These are phyloP conservation scores for Heracleum sosnowskyi DNA, from an alignment of 129 eudicot species.

Conservation along the genomic window DNA sequence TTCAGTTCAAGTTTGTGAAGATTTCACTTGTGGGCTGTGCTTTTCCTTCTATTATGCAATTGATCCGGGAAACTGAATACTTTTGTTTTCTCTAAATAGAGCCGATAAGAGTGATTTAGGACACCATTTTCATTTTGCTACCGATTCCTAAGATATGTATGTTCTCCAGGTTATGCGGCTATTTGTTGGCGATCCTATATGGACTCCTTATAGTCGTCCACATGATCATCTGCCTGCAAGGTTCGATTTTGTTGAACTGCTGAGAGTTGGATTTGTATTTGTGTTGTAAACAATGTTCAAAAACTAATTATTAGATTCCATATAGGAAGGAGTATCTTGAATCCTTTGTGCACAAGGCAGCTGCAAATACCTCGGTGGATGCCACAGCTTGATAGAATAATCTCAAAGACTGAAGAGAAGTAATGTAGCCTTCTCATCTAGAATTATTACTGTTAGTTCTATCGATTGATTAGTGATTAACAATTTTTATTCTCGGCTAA, in stretches of 20 bases:
- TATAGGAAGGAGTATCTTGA: slow-evolving; percentile 75
- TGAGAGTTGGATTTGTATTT: background rate
- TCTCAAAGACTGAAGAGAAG: no score
- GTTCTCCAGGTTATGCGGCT: slow-evolving; percentile 81
- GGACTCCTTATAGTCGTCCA: slow-evolving; percentile 96
- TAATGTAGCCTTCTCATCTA: background rate
- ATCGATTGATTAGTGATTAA: no score
- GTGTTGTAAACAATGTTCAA: background rate
- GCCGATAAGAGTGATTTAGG: background rate
- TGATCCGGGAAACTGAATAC: background rate
- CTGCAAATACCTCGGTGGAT: slow-evolving; percentile 33
- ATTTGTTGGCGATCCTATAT: slow-evolving; percentile 95
- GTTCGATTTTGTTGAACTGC: slow-evolving; percentile 13
- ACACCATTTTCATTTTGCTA: background rate
- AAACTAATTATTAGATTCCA: background rate
- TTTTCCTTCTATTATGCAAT: background rate
- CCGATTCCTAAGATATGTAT: background rate
- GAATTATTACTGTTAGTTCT: background rate
- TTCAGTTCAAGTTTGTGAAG: background rate
- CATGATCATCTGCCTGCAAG: slow-evolving; percentile 93
- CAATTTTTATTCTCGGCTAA: background rate
- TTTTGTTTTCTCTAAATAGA: background rate
- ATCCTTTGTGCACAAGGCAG: slow-evolving; percentile 47
- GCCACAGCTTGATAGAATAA: no score
- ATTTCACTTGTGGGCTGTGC: background rate